Evolutionary conservation across 192 early-diverging fungal species (phyloP), one percentile per base, ranked within the genome.

Genomic region (Coemansia furcata): DNA sequence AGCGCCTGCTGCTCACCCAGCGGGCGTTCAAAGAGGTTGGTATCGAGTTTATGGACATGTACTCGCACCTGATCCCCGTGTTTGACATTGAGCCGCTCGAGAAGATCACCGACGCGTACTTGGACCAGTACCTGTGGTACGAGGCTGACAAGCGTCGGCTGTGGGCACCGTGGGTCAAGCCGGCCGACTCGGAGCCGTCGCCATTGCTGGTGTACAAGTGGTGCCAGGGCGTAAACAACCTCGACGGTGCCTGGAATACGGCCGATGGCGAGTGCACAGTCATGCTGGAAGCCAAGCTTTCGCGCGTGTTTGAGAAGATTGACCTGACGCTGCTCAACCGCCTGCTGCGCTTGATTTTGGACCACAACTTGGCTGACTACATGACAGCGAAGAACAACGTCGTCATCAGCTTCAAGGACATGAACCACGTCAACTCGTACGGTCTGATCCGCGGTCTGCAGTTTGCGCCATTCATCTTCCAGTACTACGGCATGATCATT

Each of bases 321-420:
- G 96, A 99, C 87, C 86, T 99, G 67, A 98, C 95, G 35, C 83
- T 99, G 52, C 88, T 99, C 38, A 95, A 95, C 62, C 89, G 95
- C 49, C 85, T 99, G 35, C 80, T 99, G 71, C 89, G 98, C 44
- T 85, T 99, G 42, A 94, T 99, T 81, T 83, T 99, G 42, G 98
- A 99, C 83, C 98, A 98, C 86, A 97, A 98, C 75, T 88, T 99
- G 87, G 98, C 98, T n/a, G 98, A 99, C 70, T 99, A 99, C 75
- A 96, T 98, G 89, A 97, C 98, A 0, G 94, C 96, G 68, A 99
- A 99, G 85, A 99, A 99, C 86, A 99, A 99, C 85, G 91, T 99
- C 38, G 94, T 92, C 14, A 77, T 99, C 55, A 95, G 88, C 66
- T 99, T 97, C 86, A 99, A 98, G 85, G 98, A 99, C 68, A 99